A percentile compares a stretch with the other conserved stretches of the same genome.
These are phyloP conservation scores for Verticillium klebahnii DNA, from an alignment of 2,329 filamentous ascomycete species.

Conservation along the genomic window DNA sequence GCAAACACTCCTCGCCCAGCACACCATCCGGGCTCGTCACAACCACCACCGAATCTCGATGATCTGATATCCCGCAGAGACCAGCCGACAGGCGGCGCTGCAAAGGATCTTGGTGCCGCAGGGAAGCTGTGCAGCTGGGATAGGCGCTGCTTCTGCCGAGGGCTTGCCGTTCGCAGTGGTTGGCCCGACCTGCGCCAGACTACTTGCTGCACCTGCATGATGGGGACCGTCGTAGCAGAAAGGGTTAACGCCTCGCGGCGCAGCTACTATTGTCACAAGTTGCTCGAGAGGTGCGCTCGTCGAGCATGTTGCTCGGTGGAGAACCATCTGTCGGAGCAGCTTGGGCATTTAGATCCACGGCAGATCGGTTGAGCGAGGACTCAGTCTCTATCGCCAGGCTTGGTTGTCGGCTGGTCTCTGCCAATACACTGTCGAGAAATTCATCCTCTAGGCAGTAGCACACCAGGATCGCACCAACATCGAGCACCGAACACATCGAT, in stretches of 20 bases:
- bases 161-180: background rate
- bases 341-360: no score
- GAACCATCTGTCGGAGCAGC: no score
- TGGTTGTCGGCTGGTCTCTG: no score
- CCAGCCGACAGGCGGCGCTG: background rate
- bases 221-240: background rate
- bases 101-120: background rate
- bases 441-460: no score
- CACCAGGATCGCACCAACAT: no score
- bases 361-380: no score
- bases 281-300: no score
- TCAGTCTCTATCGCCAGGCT: no score
- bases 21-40: background rate
- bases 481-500: background rate
- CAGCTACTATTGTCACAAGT: background rate
- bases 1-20: background rate
- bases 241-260: background rate
- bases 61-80: background rate
- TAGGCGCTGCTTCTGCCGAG: background rate
- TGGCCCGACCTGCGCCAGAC: background rate
- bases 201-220: background rate
- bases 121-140: background rate
- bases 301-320: background rate
- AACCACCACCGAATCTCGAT: background rate
- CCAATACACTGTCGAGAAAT: no score